Conservation (phyloP, 2,329 filamentous ascomycete species). For the Penicillium capsulatum region DNA sequence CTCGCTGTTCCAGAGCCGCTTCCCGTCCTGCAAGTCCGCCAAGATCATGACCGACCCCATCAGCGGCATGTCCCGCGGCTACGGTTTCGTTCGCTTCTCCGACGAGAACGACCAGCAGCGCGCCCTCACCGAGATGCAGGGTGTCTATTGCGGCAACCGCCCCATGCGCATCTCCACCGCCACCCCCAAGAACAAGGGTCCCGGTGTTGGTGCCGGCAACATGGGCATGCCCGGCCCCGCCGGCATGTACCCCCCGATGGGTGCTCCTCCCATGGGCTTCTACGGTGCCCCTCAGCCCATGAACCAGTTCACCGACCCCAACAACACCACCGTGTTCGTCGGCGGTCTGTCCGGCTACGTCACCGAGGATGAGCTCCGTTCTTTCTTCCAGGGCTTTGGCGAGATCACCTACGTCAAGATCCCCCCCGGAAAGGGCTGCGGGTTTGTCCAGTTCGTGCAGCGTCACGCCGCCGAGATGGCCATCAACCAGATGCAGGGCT, state of each 20-base stretch:
- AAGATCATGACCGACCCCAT: conserved; percentile 99
- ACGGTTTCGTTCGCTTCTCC: conserved; percentile 96
- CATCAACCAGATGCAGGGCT: conserved; percentile 99
- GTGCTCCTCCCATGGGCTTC: conserved; percentile 63
- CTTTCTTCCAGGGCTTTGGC: conserved; percentile 99
- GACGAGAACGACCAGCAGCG: conserved; percentile 95
- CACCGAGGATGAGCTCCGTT: conserved; percentile 98
- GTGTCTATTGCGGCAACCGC: conserved; percentile 96
- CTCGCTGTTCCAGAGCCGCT: conserved; percentile 92
- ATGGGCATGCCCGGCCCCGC: conserved; percentile 53
- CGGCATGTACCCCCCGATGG: conserved; percentile 65
- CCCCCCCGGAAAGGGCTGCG: conserved; percentile 96
- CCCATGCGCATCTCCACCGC: conserved; percentile 98
- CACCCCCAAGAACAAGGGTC: conserved; percentile 83
- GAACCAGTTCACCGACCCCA: conserved; percentile 99
- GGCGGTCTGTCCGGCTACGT: conserved; percentile 96
- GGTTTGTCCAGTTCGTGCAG: conserved; percentile 98
- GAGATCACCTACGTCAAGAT: conserved; percentile 99
- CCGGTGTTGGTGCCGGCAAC: conserved; percentile 50
- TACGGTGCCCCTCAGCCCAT: conserved; percentile 69
- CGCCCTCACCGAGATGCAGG: conserved; percentile 95
- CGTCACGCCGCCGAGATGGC: conserved; percentile 99
- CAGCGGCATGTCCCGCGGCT: conserved; percentile 93
- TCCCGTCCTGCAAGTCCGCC: conserved; percentile 95
- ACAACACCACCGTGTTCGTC: conserved; percentile 99